Evolutionary conservation across 495 filamentous ascomycete genomes (phyloP).

Genomic region (Rusavskia elegans): DNA sequence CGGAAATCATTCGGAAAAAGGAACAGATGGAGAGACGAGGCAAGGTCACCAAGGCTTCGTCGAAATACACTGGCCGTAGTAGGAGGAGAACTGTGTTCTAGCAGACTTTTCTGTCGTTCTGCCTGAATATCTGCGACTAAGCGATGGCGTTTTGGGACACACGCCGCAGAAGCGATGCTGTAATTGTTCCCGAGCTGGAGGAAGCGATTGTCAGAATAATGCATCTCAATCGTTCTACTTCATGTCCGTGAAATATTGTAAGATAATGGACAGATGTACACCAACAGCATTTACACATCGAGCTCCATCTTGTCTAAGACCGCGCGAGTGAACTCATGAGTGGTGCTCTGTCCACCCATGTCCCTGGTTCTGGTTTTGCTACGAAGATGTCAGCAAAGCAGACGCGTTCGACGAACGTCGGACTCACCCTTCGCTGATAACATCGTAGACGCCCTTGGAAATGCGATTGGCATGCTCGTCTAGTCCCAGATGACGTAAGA

Average conservation of each 20-base stretch:
- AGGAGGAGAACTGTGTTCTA: constrained; percentile 22
- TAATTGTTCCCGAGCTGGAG: too few species aligned
- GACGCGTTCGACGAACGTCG: neutral
- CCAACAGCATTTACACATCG: neutral
- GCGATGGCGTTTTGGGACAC: neutral
- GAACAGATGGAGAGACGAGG: constrained; percentile 89
- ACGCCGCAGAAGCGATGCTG: too few species aligned
- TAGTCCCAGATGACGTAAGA: constrained; percentile 86
- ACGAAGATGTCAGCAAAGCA: constrained; percentile 17
- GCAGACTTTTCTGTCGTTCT: neutral
- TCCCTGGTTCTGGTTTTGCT: constrained; percentile 78
- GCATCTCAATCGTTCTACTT: neutral
- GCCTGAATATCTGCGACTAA: neutral
- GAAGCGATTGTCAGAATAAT: neutral
- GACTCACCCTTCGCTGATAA: constrained; percentile 83
- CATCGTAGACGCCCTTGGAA: constrained; percentile 91
- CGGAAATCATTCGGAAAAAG: constrained; percentile 90
- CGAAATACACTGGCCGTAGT: constrained; percentile 86
- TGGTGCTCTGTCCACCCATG: constrained; percentile 82
- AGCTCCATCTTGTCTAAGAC: constrained; percentile 85
- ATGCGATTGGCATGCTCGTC: constrained; percentile 97
- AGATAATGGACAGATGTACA: neutral
- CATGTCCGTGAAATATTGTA: neutral
- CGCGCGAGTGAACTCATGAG: constrained; percentile 87
- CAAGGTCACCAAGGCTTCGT: constrained; percentile 77